Percentiles rank a stretch among this genome's conserved stretches.
Evolutionary conservation across 495 filamentous ascomycete genomes (phyloP).

Genomic region (Platismatia glauca): DNA sequence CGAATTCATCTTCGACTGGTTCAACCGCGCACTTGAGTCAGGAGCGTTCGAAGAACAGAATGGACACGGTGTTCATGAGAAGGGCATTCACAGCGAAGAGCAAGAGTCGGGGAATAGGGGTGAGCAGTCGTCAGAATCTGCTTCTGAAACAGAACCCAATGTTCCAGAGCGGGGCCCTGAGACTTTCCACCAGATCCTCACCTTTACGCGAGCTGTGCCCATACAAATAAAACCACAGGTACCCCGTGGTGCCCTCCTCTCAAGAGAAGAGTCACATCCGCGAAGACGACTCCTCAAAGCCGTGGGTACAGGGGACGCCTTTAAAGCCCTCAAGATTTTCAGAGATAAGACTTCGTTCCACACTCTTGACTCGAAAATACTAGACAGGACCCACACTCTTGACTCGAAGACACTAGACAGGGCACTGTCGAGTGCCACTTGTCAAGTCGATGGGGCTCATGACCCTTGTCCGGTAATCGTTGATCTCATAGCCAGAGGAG

Average conservation of each 20-base stretch:
- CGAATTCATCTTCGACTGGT: conserved; percentile 28
- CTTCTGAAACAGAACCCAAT: not conserved
- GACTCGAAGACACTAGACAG: not conserved
- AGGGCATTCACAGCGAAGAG: not conserved
- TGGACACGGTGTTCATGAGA: not conserved
- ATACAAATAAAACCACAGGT: not conserved
- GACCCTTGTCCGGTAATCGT: not conserved
- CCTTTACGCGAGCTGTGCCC: not conserved
- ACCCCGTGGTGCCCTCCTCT: not conserved
- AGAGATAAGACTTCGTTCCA: not conserved
- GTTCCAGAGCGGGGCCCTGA: not conserved
- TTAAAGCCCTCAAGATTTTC: not conserved
- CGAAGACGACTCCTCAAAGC: not conserved
- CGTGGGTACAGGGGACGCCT: not conserved
- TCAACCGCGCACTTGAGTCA: conserved; percentile 21
- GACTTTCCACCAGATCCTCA: not conserved
- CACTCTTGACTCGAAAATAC: not conserved
- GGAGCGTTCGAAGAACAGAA: conserved; percentile 26
- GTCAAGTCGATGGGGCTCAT: not conserved
- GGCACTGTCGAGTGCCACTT: not conserved
- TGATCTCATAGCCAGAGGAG: conserved; percentile 2
- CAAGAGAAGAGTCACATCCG: not conserved
- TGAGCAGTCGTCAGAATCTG: not conserved
- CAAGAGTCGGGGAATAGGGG: not conserved
- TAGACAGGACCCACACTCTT: not conserved